Evolutionary conservation across 805 yeast species (phyloP).

Genomic region (Saccharomycopsis guyanensis): DNA sequence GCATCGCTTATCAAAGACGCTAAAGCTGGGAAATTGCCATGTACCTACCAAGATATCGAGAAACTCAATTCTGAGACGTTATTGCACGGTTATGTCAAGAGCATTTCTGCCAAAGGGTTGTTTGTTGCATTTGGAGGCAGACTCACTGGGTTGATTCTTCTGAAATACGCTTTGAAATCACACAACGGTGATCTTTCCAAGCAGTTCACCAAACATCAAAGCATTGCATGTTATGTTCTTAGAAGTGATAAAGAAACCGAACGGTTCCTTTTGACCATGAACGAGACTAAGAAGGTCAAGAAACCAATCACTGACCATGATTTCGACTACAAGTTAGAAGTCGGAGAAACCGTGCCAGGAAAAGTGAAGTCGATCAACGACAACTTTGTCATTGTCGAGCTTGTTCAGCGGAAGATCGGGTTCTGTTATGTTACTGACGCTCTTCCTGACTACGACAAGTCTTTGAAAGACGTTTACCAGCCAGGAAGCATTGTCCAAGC

Average conservation of each 20-base stretch:
- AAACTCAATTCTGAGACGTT: constrained; percentile 23
- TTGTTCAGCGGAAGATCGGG: constrained; percentile 57
- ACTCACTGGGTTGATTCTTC: constrained; percentile 76
- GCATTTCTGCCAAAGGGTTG: constrained; percentile 72
- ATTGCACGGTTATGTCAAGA: constrained; percentile 69
- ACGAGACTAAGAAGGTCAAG: constrained; percentile 20
- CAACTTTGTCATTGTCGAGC: constrained; percentile 55
- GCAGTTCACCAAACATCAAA: constrained; percentile 56
- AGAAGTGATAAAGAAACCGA: constrained; percentile 60
- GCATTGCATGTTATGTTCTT: constrained; percentile 60
- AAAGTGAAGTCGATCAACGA: constrained; percentile 52
- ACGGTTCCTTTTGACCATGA: constrained; percentile 63
- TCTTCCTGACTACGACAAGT: constrained; percentile 53
- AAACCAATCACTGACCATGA: constrained; percentile 39
- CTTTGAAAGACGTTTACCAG: constrained; percentile 41
- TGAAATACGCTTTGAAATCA: constrained; percentile 57
- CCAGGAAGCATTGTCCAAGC: constrained; percentile 52
- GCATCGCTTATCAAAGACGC: constrained; percentile 62
- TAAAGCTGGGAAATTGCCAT: constrained; percentile 45
- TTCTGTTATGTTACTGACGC: constrained; percentile 73
- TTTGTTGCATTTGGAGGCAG: constrained; percentile 77
- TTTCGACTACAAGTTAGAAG: constrained; percentile 41
- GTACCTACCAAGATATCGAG: constrained; percentile 48
- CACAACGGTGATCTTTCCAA: constrained; percentile 45
- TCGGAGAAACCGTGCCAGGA: constrained; percentile 53